Evolutionary conservation across 441 rosid species (phyloP), one percentile per base, ranked within the genome.

Genomic region (Erysimum pusillum): DNA sequence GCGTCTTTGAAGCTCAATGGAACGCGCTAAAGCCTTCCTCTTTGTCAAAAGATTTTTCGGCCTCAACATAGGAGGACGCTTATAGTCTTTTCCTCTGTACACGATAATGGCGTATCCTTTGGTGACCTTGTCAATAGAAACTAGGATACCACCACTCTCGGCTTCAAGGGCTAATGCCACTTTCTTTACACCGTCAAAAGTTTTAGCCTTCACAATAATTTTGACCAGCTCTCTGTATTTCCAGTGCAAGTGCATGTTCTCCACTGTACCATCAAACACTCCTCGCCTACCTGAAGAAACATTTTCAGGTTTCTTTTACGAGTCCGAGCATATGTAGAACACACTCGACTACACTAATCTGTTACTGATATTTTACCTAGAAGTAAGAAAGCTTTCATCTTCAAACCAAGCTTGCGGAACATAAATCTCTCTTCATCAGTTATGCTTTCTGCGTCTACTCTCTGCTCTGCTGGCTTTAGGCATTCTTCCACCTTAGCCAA

Each of bases 221-320:
- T 95, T 93, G 73, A 95, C 87, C 72, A 95, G 78, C 63, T 95
- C 99, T 49, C 99, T 83, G 69, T 95, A 89, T 71, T 93, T 95
- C 99, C 98, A 93, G 63, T 95, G 99, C 84, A 95, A 83, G 85
- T 93, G 97, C 97, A 95, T 95, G 85, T 95, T 95, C 77, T 95
- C 98, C 76, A 95, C 90, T 0, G 98, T 95, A 71, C 99, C 98
- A 82, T 89, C 97, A 68, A 93, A 95, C 83, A 95, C 91, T 49
- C 99, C 99, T 63, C 97, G 92, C 68, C 96, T 84, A 76, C 99
- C 99, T 95, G 88, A 74, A 87, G 42, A 71, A 74, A 46, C 39
- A 46, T 4, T 58, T 81, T 70, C 71, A 72, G 61, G 65, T 73
- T 72, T 36, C 10, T 51, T 57, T 44, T 6, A 63, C 25, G 69